phyloP scores from a whole-genome alignment of 148 eudicot genomes.

The Amaranthus hypochondriacus region DNA sequence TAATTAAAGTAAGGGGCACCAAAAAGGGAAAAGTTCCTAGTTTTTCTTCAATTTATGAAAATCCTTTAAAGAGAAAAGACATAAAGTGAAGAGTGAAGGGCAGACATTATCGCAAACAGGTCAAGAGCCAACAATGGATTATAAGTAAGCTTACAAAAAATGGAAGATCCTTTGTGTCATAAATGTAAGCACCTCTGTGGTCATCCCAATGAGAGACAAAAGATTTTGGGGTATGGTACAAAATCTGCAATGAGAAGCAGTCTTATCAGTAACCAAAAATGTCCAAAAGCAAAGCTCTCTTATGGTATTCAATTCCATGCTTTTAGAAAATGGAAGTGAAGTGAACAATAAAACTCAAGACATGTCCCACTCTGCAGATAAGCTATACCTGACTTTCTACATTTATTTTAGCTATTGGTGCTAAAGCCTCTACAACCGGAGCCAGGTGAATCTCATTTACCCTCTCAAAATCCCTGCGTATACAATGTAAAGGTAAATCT shows the following conservation, averaged over 20 bases:
- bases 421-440: slow-evolving; percentile 69
- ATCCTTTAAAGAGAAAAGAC: background rate
- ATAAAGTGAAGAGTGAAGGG: background rate
- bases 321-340: background rate
- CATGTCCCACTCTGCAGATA: background rate
- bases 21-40: background rate
- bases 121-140: slow-evolving; percentile 9
- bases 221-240: slow-evolving; percentile 92
- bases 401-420: slow-evolving; percentile 71
- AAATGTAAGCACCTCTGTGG: slow-evolving; percentile 51
- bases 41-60: background rate
- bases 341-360: background rate
- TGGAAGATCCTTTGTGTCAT: slow-evolving; percentile 80
- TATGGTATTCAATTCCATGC: background rate
- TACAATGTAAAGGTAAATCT: slow-evolving; percentile 14
- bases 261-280: slow-evolving; percentile 5
- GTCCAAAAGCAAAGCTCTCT: slow-evolving; percentile 8
- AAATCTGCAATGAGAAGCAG: slow-evolving; percentile 58
- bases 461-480: slow-evolving; percentile 76
- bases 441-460: slow-evolving; percentile 60
- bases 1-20: background rate
- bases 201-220: slow-evolving; percentile 80
- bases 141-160: slow-evolving; percentile 68
- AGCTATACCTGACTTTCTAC: slow-evolving; percentile 84
- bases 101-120: background rate